These are phyloP conservation scores for Starmerella floricola DNA, from an alignment of 805 yeast genomes.

Conservation along the genomic window DNA sequence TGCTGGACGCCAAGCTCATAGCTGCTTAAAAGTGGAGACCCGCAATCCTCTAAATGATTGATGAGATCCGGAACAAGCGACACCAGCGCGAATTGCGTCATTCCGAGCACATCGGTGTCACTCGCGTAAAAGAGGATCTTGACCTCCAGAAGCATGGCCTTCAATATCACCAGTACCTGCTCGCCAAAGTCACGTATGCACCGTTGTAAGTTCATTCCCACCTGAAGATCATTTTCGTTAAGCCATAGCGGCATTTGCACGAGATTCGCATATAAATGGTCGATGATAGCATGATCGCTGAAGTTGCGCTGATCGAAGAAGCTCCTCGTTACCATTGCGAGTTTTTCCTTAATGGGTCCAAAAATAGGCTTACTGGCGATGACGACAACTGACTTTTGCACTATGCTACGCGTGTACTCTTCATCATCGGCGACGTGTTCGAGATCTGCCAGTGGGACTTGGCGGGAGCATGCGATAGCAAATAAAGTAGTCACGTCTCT, in stretches of 20 bases:
- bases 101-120: conserved; percentile 68
- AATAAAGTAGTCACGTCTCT: conserved; percentile 56
- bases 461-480: conserved; percentile 89
- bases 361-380: conserved; percentile 79
- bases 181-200: conserved; percentile 47
- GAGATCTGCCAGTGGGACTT: conserved; percentile 53
- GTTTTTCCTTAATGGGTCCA: conserved; percentile 72
- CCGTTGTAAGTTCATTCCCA: conserved; percentile 63
- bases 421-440: conserved; percentile 35
- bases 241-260: conserved; percentile 27
- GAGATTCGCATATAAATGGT: conserved; percentile 54
- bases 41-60: conserved; percentile 59
- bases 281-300: conserved; percentile 53
- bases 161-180: conserved; percentile 54
- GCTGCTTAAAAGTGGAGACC: conserved; percentile 58
- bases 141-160: conserved; percentile 65
- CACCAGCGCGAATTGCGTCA: conserved; percentile 69
- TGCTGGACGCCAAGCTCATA: conserved; percentile 41
- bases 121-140: conserved; percentile 65
- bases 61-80: conserved; percentile 74
- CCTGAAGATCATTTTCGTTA: conserved; percentile 48
- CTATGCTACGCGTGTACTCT: conserved; percentile 71
- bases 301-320: conserved; percentile 75
- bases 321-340: conserved; percentile 77
- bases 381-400: conserved; percentile 83